Conservation (phyloP, 768 basidiomycete species). For the Amanita rimosa region DNA sequence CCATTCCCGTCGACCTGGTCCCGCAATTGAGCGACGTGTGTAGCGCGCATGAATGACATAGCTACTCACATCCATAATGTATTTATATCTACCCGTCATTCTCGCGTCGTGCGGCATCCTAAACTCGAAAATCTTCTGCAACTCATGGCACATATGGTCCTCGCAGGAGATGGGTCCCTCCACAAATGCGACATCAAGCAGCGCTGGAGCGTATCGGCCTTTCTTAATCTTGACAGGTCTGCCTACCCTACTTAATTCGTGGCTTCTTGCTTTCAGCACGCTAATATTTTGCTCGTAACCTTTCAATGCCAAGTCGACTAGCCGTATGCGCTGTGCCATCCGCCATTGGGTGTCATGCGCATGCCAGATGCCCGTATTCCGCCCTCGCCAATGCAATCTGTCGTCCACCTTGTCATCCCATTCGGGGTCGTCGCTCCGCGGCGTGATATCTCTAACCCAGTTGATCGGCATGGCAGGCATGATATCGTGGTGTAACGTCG, state of each 20-base stretch:
- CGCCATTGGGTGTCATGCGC: conserved; percentile 28
- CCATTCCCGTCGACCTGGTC: conserved; percentile 44
- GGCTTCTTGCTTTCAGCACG: conserved; percentile 15
- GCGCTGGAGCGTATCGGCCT: conserved; percentile 27
- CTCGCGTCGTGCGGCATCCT: conserved; percentile 24
- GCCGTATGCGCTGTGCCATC: conserved; percentile 29
- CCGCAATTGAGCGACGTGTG: neutral
- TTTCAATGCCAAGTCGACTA: conserved; percentile 23
- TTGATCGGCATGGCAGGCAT: conserved; percentile 30
- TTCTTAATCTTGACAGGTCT: conserved; percentile 16
- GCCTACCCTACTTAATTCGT: conserved; percentile 21
- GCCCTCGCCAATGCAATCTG: conserved; percentile 58
- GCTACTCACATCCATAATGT: conserved; percentile 39
- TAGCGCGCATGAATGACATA: neutral
- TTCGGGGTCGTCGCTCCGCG: conserved; percentile 31
- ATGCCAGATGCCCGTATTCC: conserved; percentile 55
- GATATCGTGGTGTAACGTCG: conserved; percentile 43
- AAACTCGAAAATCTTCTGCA: conserved; percentile 37
- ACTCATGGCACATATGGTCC: conserved; percentile 25
- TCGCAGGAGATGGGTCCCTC: conserved; percentile 30
- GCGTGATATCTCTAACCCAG: conserved; percentile 26
- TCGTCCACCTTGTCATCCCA: conserved; percentile 53
- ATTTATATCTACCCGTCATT: conserved; percentile 44
- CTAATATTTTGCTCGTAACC: conserved; percentile 6
- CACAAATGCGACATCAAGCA: conserved; percentile 46